Base-by-base conservation (phyloP, 1,139 yeast species). In the Pichia sp. region DNA sequence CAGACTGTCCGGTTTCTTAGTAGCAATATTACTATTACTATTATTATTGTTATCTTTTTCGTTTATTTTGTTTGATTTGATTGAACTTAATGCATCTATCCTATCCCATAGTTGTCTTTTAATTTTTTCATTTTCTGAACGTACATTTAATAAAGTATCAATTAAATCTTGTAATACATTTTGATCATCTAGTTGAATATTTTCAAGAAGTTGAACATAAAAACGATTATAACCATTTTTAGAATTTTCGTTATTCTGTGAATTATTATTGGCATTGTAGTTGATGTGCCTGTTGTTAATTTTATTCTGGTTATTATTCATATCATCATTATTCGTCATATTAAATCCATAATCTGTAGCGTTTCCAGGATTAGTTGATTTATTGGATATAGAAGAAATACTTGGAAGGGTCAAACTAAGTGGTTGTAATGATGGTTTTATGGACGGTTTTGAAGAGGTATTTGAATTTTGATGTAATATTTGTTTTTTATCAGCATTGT, bases 81-180 rank as follows among this genome's bases (percentile, higher is more conserved):
- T 16, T 16, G 16, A 16, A 38, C 48, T 47, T 2, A 60, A 32
- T 2, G 39, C 33, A 11, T 51, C 53, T 0, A 57, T 37, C 20
- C 53, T 52, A 2, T 45, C 29, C 63, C 62, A 61, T 3, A 62
- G 53, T 4, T 52, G 50, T 6, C 43, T 41, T 35, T 60, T 61
- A 16, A 60, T 41, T 24, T 34, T 22, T 24, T 44, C 41, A 37
- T 59, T 62, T 23, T 54, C 52, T 4, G 32, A 12, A 29, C 61
- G 38, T 3, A 53, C 45, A 1, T 38, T 28, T 6, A 47, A 30
- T 25, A 62, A 40, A 20, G 52, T 55, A 35, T 57, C 60, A 6
- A 58, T 41, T 8, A 61, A 43, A 11, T 48, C 46, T 30, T 42
- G 48, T 8, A 60, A 36, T 3, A 51, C 51, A 9, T 45, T 28